Base-by-base conservation (phyloP, 306 rosid genomes). In the Rosa chinensis region DNA sequence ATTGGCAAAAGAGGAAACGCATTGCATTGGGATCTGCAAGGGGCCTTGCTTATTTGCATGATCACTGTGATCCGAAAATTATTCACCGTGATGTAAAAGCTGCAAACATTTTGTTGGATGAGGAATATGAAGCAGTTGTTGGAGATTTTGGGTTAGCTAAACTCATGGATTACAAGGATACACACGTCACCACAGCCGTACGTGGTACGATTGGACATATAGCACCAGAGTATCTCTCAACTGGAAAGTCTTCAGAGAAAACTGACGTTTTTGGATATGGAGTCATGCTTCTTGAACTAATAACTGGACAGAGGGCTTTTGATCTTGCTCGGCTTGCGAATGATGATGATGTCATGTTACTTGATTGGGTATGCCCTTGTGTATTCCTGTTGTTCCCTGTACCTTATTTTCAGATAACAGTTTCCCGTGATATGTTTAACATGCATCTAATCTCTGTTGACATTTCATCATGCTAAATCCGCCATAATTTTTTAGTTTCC, bases 31-130 rank as follows among this genome's bases (percentile, higher is more conserved):
- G 98, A 78, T 21, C 98, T 85, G 97, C 99, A 6, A 88, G 97
- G 87, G 99, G 98, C 42, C 94, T 93, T 72, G 90, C 98, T 72
- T 93, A 95, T 85, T 87, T 95, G 83, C 99, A 95, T 77, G 99
- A 95, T 86, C 97, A 95, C 79, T 95, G 97, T 82, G 92, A 92
- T 86, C 98, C 99, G 13, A 92, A 91, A 88, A 95, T 95, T 77
- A 95, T 95, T 83, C 99, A 92, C 74, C 94, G 96, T 80, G 96
- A 92, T 85, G 98, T 95, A 63, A 95, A 95, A 83, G 98, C 99
- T 62, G 98, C 99, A 47, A 95, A 92, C 50, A 95, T 95, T 81
- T 84, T 95, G 81, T 88, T 95, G 83, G 99, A 95, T 63, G 97
- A 95, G 77, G 96, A 95, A 79, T 95, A 87, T 39, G 98, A 90